Percentiles rank a stretch among this genome's conserved stretches.
These are phyloP conservation scores for Ophiostoma himal-ulmi DNA, from an alignment of 2,329 filamentous ascomycete species.

Conservation along the genomic window DNA sequence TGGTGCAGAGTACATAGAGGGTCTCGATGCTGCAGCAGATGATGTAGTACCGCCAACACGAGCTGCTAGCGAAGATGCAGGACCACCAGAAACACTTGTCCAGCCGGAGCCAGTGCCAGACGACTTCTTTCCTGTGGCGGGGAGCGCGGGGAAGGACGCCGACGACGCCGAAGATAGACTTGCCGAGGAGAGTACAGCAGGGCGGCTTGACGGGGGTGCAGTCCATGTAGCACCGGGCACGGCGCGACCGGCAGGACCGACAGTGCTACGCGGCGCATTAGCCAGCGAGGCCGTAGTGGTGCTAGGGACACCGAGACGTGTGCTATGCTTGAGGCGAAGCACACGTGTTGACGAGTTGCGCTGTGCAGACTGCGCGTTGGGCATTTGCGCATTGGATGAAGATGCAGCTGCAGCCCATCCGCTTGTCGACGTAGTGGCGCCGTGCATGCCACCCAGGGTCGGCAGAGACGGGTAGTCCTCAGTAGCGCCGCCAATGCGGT, in stretches of 20 bases:
- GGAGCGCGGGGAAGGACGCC: slow-evolving; percentile 43
- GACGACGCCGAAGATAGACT: slow-evolving; percentile 27
- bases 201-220: slow-evolving; percentile 27
- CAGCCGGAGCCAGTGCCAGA: slow-evolving; percentile 25
- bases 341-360: slow-evolving; percentile 48
- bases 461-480: slow-evolving; percentile 91
- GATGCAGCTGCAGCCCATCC: slow-evolving; percentile 57
- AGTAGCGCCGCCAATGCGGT: slow-evolving; percentile 47
- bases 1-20: slow-evolving; percentile 6
- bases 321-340: slow-evolving; percentile 56
- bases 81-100: slow-evolving; percentile 26
- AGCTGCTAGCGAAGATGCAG: slow-evolving; percentile 22
- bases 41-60: slow-evolving; percentile 22
- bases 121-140: slow-evolving; percentile 27
- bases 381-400: slow-evolving; percentile 38
- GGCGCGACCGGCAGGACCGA: slow-evolving; percentile 18
- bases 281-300: slow-evolving; percentile 23
- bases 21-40: not conserved
- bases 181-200: slow-evolving; percentile 24
- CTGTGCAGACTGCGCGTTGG: slow-evolving; percentile 36
- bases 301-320: slow-evolving; percentile 38
- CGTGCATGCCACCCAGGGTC: slow-evolving; percentile 62
- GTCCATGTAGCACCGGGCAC: slow-evolving; percentile 27
- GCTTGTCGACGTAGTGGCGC: slow-evolving; percentile 50
- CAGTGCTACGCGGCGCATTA: slow-evolving; percentile 13